Percentiles rank a stretch among this genome's conserved stretches.
These are phyloP conservation scores for Botrytis hyacinthi DNA, from an alignment of 2,329 filamentous ascomycete species.

Conservation along the genomic window DNA sequence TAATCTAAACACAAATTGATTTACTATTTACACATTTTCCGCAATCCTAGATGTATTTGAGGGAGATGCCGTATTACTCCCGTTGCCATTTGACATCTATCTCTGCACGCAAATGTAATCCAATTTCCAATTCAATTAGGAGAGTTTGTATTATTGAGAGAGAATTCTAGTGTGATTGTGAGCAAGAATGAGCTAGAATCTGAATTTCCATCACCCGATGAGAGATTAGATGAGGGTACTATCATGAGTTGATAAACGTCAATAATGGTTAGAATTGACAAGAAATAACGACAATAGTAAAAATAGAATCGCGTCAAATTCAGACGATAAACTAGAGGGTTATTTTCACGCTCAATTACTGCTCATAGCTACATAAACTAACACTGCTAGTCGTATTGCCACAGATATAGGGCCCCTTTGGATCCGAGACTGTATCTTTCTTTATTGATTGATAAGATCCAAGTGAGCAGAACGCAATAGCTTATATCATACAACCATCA, in stretches of 20 bases:
- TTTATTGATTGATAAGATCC: background rate
- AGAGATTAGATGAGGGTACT: background rate
- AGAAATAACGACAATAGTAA: background rate
- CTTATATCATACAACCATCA: background rate
- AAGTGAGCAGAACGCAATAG: accelerated
- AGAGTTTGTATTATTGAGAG: background rate
- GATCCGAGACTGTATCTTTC: too few species aligned
- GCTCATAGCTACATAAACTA: background rate
- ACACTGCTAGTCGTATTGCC: too few species aligned
- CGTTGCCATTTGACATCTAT: background rate
- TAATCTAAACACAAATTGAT: too few species aligned
- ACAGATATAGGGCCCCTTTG: too few species aligned
- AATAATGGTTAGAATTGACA: background rate
- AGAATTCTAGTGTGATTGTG: background rate
- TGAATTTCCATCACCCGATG: background rate
- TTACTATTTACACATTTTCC: background rate
- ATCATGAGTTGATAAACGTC: background rate
- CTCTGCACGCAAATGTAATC: background rate
- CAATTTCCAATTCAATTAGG: background rate
- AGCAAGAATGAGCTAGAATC: background rate
- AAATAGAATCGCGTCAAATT: accelerated
- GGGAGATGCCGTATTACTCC: too few species aligned
- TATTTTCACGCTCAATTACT: background rate
- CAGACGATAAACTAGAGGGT: background rate
- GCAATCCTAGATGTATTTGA: background rate